Base-by-base conservation (phyloP, 2,329 filamentous ascomycete genomes). In the Rhynchosporium secalis region DNA sequence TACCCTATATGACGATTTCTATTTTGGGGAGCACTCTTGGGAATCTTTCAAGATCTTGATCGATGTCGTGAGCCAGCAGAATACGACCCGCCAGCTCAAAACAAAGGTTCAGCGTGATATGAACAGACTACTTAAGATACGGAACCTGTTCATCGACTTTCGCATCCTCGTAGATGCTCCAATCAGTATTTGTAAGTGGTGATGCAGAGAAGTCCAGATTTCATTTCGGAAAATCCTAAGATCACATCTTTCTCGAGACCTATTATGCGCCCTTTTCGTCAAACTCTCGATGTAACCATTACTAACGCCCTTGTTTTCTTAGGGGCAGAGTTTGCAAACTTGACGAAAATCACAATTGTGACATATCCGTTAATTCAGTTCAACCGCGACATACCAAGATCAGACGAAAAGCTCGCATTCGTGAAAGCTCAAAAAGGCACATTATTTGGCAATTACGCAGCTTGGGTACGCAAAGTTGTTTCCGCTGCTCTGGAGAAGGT, bases 261-360 rank as follows among this genome's bases (percentile, higher is more conserved):
- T 20, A 20, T 20, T 20, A 20, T 20, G 20, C 20, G 20, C 20
- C 20, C 20, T 20, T 20, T 20, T 20, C 20, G 20, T 20, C 20
- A 20, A 20, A 20, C 20, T 20, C 20, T 20, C 20, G 20, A 20
- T 20, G 20, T 20, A 1, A 20, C 20, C 20, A 20, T 20, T 20
- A 20, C 20, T 20, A 20, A 20, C 20, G 20, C 20, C 20, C 20
- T 20, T 20, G 20, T 20, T 20, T 20, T 20, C 20, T 20, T 20
- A 1, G 20, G 20, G 61, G 40, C 56, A 6, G 56, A 84, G 73
- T 80, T 96, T 49, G 92, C 92, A 0, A 92, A 96, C 73, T 80
- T 96, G 51, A 79, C 33, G 10, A 41, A 29, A 13, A 33, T 62
- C n/a, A 46, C 48, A 13, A 59, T 62, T 49, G 47, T 13, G 29